These are phyloP conservation scores for Eucalyptus brandiana DNA, from an alignment of 345 rosid species.

Conservation along the genomic window DNA sequence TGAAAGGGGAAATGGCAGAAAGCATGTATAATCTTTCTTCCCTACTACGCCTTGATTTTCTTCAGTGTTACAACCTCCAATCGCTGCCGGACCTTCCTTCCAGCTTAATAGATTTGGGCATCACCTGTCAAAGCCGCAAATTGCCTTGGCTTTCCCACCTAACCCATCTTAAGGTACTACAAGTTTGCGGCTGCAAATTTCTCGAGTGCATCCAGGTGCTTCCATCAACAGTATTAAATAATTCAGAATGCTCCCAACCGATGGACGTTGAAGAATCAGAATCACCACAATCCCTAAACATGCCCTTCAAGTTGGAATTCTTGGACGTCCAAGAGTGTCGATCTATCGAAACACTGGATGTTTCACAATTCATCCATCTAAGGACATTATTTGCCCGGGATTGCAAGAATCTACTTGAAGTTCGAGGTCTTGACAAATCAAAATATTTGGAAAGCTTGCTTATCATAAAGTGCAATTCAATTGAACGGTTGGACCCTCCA, in stretches of 20 bases:
- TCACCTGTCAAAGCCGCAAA: neutral
- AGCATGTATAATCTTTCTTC: neutral
- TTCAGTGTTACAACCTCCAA: accelerated
- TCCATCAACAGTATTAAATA: too few species aligned
- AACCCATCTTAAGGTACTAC: neutral
- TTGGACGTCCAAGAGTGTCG: accelerated
- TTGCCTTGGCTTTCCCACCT: neutral
- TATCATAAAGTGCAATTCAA: accelerated
- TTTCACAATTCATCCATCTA: neutral
- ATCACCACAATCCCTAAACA: neutral
- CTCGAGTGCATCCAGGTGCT: neutral
- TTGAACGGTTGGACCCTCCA: too few species aligned
- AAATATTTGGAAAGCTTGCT: neutral
- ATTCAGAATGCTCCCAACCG: neutral
- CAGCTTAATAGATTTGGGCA: neutral
- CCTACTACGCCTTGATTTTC: neutral
- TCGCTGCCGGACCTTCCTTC: neutral
- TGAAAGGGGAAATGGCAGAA: neutral
- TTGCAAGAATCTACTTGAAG: neutral
- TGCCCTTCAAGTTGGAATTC: neutral
- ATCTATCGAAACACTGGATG: neutral
- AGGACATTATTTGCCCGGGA: accelerated
- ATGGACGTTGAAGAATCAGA: neutral
- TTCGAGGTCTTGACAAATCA: neutral
- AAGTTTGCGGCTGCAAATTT: accelerated